Percentiles rank a stretch among this genome's conserved stretches.
These are phyloP conservation scores for Haplosporangium sp. DNA, from an alignment of 371 early-diverging fungal genomes.

Conservation along the genomic window DNA sequence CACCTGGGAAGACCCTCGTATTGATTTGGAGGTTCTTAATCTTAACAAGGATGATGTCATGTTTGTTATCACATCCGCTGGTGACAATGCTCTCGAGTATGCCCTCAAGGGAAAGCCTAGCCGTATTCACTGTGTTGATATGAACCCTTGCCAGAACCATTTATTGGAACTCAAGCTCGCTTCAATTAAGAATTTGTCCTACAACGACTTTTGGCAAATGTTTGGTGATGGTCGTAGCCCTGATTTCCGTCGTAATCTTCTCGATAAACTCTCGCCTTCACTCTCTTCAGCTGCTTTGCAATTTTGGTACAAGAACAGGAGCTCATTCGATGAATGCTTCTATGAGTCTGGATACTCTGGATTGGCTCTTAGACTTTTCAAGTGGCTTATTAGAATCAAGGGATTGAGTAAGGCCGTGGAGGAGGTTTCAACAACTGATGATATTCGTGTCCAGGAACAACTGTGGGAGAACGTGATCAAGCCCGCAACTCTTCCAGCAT, in stretches of 20 bases:
- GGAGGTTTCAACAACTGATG: constrained; percentile 66
- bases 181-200: constrained; percentile 68
- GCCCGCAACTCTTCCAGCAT: constrained; percentile 70
- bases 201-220: constrained; percentile 82
- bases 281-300: constrained; percentile 81
- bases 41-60: constrained; percentile 75
- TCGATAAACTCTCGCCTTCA: constrained; percentile 77
- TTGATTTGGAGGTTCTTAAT: constrained; percentile 78
- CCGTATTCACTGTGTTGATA: constrained; percentile 85
- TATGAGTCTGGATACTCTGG: constrained; percentile 91
- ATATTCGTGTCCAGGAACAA: constrained; percentile 70
- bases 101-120: constrained; percentile 76
- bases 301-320: constrained; percentile 80
- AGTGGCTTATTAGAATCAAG: constrained; percentile 71
- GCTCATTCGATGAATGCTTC: constrained; percentile 72
- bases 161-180: constrained; percentile 88
- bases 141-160: constrained; percentile 93
- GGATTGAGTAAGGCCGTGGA: constrained; percentile 71
- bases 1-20: constrained; percentile 90
- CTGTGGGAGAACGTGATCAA: constrained; percentile 78
- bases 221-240: constrained; percentile 82
- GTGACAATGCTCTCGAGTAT: constrained; percentile 89
- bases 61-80: constrained; percentile 89
- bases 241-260: constrained; percentile 70
- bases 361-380: constrained; percentile 77